A percentile compares a stretch with the other conserved stretches of the same genome.
Conservation (phyloP, 768 basidiomycete genomes). For the Termitomyces sp. region DNA sequence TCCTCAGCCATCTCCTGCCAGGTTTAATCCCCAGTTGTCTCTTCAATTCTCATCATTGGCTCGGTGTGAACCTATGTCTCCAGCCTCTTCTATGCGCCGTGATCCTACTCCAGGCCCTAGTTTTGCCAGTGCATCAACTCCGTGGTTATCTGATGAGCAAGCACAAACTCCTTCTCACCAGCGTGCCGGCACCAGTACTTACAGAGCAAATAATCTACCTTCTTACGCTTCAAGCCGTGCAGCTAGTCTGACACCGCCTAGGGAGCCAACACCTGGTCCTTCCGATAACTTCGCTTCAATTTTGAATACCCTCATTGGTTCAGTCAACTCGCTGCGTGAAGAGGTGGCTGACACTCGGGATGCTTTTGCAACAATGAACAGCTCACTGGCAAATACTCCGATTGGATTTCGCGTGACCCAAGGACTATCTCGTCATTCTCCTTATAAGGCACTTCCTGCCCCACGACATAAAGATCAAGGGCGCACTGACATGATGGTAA, state of each 20-base stretch:
- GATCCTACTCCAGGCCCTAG: too few relatives aligned
- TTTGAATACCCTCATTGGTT: neutral
- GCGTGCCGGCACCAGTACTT: neutral
- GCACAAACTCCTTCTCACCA: neutral
- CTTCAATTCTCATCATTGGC: neutral
- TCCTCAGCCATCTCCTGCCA: neutral
- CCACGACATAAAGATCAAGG: neutral
- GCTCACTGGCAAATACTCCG: neutral
- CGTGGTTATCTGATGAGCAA: too few relatives aligned
- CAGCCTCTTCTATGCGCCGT: too few relatives aligned
- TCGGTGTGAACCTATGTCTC: too few relatives aligned
- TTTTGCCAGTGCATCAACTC: too few relatives aligned
- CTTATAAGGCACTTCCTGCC: neutral
- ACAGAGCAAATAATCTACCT: neutral
- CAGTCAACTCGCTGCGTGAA: neutral
- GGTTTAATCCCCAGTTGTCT: neutral
- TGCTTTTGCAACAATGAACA: neutral
- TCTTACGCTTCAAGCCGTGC: neutral
- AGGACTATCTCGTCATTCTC: neutral
- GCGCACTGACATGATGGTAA: neutral
- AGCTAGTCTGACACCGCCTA: neutral
- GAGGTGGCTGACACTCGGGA: neutral
- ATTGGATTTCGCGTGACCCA: neutral
- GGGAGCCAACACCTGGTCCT: neutral
- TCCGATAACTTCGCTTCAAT: neutral